Percentiles rank a stretch among this genome's conserved stretches.
phyloP scores from a whole-genome alignment of 306 rosid genomes.

The Quercus aquifolioides region DNA sequence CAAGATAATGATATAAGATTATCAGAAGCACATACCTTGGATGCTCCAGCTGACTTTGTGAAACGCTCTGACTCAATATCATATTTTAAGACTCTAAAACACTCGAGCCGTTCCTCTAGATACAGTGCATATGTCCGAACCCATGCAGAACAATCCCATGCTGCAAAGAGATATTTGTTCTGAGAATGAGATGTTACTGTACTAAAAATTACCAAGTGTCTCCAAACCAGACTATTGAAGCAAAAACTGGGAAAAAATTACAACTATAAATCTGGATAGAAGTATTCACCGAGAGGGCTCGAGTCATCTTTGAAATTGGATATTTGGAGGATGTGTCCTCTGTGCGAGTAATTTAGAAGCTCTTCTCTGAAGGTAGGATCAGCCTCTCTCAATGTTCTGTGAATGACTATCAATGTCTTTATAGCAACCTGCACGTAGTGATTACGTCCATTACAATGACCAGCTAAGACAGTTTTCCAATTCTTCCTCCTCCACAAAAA shows the following conservation, averaged over 20 bases:
- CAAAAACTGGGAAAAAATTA: not conserved
- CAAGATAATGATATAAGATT: not conserved
- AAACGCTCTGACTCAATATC: slow-evolving; percentile 81
- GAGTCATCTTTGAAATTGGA: slow-evolving; percentile 91
- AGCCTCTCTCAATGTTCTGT: slow-evolving; percentile 91
- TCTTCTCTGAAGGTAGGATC: slow-evolving; percentile 88
- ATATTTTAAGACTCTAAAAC: slow-evolving; percentile 65
- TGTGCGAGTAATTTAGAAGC: slow-evolving; percentile 53
- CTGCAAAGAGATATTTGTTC: slow-evolving; percentile 46
- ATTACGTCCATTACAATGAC: not conserved
- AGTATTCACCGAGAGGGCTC: slow-evolving; percentile 63
- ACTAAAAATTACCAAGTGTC: slow-evolving; percentile 2
- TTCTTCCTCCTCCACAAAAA: not conserved
- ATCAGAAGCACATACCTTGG: slow-evolving; percentile 41
- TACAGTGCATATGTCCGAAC: slow-evolving; percentile 77
- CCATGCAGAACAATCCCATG: slow-evolving; percentile 99
- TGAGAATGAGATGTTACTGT: slow-evolving; percentile 19
- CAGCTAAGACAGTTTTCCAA: not conserved
- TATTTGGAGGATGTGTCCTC: slow-evolving; percentile 75
- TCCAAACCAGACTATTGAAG: slow-evolving; percentile 2
- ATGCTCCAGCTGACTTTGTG: slow-evolving; percentile 39
- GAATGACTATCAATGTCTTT: slow-evolving; percentile 90
- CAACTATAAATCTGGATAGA: not conserved
- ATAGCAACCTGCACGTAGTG: slow-evolving; percentile 65
- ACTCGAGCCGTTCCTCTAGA: slow-evolving; percentile 84